Evolutionary conservation across 2,329 filamentous ascomycete genomes (phyloP).

Genomic region (Trichophyton mentagrophytes): DNA sequence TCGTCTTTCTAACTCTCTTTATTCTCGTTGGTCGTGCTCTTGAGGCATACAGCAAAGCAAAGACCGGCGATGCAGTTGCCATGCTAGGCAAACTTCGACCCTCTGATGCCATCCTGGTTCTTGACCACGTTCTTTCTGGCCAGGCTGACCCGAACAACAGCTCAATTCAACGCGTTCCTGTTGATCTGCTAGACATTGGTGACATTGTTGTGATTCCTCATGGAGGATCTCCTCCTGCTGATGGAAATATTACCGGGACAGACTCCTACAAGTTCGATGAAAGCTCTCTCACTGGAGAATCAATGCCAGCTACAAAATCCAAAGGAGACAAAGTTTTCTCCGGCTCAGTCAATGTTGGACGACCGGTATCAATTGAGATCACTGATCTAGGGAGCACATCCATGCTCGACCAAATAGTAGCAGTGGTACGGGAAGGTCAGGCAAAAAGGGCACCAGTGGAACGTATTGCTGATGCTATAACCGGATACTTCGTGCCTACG

Average conservation of each 20-base stretch:
- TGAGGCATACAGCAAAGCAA: conserved; percentile 84
- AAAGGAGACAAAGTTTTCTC: conserved; percentile 33
- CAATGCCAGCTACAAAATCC: conserved; percentile 33
- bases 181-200: conserved; percentile 61
- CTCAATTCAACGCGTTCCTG: conserved; percentile 36
- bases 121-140: conserved; percentile 8
- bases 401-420: conserved; percentile 39
- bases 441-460: conserved; percentile 38
- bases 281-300: conserved; percentile 62
- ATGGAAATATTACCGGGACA: conserved; percentile 48
- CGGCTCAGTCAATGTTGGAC: conserved; percentile 37
- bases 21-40: conserved; percentile 49
- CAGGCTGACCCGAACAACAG: conserved; percentile 9
- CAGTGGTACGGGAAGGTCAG: conserved; percentile 38
- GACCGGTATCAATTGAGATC: conserved; percentile 33
- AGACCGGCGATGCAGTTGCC: conserved; percentile 73
- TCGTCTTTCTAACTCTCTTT: conserved; percentile 84
- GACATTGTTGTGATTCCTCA: conserved; percentile 64
- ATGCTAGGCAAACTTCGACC: conserved; percentile 67
- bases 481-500: conserved; percentile 38
- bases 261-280: conserved; percentile 68
- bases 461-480: conserved; percentile 35
- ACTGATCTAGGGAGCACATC: conserved; percentile 35
- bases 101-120: conserved; percentile 58
- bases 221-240: conserved; percentile 72